Evolutionary conservation across 768 basidiomycete genomes (phyloP), one percentile per base, ranked within the genome.

Genomic region (Mycena metata): DNA sequence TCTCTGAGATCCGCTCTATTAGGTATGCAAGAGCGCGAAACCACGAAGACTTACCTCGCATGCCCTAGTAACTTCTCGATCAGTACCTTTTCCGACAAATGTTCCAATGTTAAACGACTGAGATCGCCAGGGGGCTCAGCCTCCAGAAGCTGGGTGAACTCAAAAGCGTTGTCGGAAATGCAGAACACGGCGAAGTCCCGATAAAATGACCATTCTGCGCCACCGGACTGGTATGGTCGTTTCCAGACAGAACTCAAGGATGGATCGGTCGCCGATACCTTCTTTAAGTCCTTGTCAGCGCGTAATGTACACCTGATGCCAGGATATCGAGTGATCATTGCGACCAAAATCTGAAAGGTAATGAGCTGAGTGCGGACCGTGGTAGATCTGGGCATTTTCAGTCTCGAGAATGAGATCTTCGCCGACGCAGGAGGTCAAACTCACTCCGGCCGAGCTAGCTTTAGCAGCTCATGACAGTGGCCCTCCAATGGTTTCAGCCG

Each of bases 281-380:
- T 42, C 24, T 16, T 56, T 12, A 57, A 3, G 36, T 36, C 55
- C 19, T 64, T 57, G 63, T 64, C 5, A 19, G 12, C 17, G 13
- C 5, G 3, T 1, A 57, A 64, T 7, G 8, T 5, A 39, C 45
- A 23, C 36, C 63, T 24, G 35, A 64, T 15, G 2, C 63, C 63
- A n/a, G 63, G 63, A 49, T 64, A 64, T 15, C 55, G 62, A 39
- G 62, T 45, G 33, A 56, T 64, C 24, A 64, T 10, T 15, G 42
- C 12, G 10, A 46, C 21, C 30, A 50, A 23, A 39, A 64, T 57
- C 19, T 41, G 56, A 54, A 64, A 64, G 0, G 54, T 54, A 1
- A 57, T 24, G 11, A 46, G 54, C 24, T 64, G 55, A n/a, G 63
- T 64, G 24, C 24, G 45, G 13, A 64, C 36, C 21, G 63, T 49